Base-by-base conservation (phyloP, 352 stramenopile species). In the Aphanomyces astaci region DNA sequence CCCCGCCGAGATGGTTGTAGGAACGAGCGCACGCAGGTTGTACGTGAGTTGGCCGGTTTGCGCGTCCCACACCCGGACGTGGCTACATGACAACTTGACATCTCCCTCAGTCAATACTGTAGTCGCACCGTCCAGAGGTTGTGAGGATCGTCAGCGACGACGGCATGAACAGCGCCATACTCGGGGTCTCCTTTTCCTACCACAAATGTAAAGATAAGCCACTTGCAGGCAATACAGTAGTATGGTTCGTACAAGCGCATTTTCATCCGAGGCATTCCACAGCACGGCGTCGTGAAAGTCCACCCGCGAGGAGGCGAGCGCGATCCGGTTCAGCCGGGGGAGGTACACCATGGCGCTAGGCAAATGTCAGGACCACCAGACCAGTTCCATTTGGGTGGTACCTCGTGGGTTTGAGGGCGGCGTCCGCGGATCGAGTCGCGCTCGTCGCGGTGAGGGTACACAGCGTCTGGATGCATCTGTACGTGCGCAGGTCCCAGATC, bases 401-500 rank as follows among this genome's bases (percentile, higher is more conserved):
- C 30, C 54, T 63, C 55, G 31, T 52, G 32, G 36, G 27, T 30
- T 59, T 59, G 17, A n/a, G 17, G 19, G 11, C 33, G 51, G 30
- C n/a, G 22, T 4, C 22, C 4, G 62, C 27, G 0, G 54, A 60
- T n/a, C 9, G 32, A 22, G 31, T 53, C 33, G 15, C 11, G 3
- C 56, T 36, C 24, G 24, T 33, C 36, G 19, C n/a, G n/a, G n/a
- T n/a, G n/a, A 51, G 22, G 24, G 56, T 48, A 11, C 33, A 49
- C 17, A 65, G 56, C 36, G 56, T 81, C 17, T 85, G 78, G 1
- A 81, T 64, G 0, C 67, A 75, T 0, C 73, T 71, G 64, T 81
- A 83, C 72, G 80, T 86, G 52, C 76, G 76, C 0, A 83, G 46
- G 40, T 86, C 78, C 75, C 76, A 83, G 48, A 85, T 80, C 62